Evolutionary conservation across 805 yeast genomes (phyloP), one percentile per base, ranked within the genome.

Genomic region (Lachancea thermotolerans): DNA sequence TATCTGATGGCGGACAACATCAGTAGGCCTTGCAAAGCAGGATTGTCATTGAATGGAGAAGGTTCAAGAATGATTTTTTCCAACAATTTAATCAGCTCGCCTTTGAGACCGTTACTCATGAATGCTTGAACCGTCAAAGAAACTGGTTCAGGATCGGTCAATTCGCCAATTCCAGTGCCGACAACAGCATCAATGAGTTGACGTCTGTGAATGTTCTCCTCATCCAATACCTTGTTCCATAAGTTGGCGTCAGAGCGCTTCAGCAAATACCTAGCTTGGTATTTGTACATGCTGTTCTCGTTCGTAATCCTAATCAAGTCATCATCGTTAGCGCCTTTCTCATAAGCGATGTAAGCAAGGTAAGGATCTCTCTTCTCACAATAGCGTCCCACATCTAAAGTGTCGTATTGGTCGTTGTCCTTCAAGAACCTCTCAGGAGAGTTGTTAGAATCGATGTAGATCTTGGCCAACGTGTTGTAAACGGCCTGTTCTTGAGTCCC

Each of bases 341-440:
- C 95, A 68, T 93, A 93, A 42, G 96, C 95, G 69, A 93, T 93
- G 68, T 88, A 93, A 27, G 99, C 99, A 64, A 93, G 74, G 70
- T 88, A 93, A 51, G 99, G 99, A 62, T 93, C 99, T 69, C 99
- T 85, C 79, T 87, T 91, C 70, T 93, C 99, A 76, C 99, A 93
- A 74, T 93, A 93, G 64, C 81, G 88, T 74, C 99, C 99, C 54
- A 93, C 97, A 58, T 85, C 85, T 55, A 86, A 72, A n/a, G 98
- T 84, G 69, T 93, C 95, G 70, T 93, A 93, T 60, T 77, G 75
- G 56, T 81, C 76, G 67, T 93, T 93, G 68, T 91, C 98, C 63
- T 81, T 83, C 72, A 93, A 77, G 74, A 93, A 93, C 67, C 88
- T 89, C 67, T 93, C 99, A 32, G 99, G 98, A 56, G 89, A 85